These are phyloP conservation scores for Botrytis galanthina DNA, from an alignment of 2,329 filamentous ascomycete species.

Conservation along the genomic window DNA sequence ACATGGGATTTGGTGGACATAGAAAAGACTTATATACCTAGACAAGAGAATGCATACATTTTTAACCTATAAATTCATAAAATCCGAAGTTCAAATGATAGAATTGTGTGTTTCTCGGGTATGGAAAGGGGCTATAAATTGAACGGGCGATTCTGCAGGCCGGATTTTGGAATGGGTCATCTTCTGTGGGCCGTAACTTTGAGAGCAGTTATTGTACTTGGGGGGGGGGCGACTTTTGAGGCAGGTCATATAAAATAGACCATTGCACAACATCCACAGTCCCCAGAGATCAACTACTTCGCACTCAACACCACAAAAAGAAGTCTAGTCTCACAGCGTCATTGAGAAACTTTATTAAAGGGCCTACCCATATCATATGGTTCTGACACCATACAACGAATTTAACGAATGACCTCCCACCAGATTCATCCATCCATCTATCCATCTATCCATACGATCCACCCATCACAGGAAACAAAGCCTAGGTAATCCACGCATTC, in stretches of 20 bases:
- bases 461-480: background rate
- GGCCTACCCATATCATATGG: background rate
- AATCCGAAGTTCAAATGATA: background rate
- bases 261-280: background rate
- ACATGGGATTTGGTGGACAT: background rate
- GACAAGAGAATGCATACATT: background rate
- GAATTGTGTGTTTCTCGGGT: background rate
- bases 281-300: background rate
- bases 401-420: background rate
- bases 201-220: background rate
- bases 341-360: background rate
- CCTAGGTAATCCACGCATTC: background rate
- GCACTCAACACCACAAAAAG: background rate
- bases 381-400: background rate
- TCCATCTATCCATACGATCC: background rate
- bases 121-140: background rate
- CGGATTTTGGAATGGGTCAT: no score
- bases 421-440: background rate
- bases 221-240: background rate
- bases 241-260: background rate
- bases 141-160: background rate
- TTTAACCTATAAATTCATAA: background rate
- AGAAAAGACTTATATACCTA: slow-evolving; percentile 6
- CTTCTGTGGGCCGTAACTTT: background rate
- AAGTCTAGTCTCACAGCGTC: background rate